Conservation (phyloP, 768 basidiomycete genomes). For the Pisolithus microcarpus region DNA sequence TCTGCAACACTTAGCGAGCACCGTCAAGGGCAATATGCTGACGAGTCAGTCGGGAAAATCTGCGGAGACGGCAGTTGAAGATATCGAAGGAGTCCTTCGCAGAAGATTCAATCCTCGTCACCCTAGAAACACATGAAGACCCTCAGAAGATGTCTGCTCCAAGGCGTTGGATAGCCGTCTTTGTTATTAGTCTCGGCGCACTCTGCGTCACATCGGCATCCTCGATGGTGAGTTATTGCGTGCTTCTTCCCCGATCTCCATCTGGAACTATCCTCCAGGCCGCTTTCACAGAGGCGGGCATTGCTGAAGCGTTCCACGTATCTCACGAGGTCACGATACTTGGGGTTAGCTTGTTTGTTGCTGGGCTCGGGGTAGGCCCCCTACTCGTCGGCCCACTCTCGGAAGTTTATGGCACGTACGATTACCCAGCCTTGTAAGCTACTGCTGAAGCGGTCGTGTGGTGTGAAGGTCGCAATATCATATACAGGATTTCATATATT, state of each 20-base stretch:
- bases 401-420: slow-evolving; percentile 26
- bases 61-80: slow-evolving; percentile 6
- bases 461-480: slow-evolving; percentile 48
- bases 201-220: slow-evolving; percentile 51
- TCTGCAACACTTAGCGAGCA: neutral
- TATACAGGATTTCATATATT: slow-evolving; percentile 56
- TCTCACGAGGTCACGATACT: slow-evolving; percentile 46
- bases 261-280: slow-evolving; percentile 31
- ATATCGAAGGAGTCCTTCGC: neutral
- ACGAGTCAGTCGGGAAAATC: slow-evolving; percentile 4
- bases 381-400: slow-evolving; percentile 36
- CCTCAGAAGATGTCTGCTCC: slow-evolving; percentile 34
- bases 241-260: neutral
- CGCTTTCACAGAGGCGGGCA: slow-evolving; percentile 53
- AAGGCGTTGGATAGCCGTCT: slow-evolving; percentile 44
- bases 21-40: neutral
- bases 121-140: slow-evolving; percentile 35
- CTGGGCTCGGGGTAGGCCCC: slow-evolving; percentile 30
- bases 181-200: slow-evolving; percentile 40
- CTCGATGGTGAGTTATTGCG: slow-evolving; percentile 39
- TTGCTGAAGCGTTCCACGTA: slow-evolving; percentile 46
- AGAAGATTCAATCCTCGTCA: slow-evolving; percentile 22
- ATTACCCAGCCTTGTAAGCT: neutral
- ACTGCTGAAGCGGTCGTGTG: neutral
- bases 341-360: slow-evolving; percentile 39